A percentile compares a stretch with the other conserved stretches of the same genome.
Evolutionary conservation across 768 basidiomycete species (phyloP).

Genomic region (Hygrophoropsis aurantiaca): DNA sequence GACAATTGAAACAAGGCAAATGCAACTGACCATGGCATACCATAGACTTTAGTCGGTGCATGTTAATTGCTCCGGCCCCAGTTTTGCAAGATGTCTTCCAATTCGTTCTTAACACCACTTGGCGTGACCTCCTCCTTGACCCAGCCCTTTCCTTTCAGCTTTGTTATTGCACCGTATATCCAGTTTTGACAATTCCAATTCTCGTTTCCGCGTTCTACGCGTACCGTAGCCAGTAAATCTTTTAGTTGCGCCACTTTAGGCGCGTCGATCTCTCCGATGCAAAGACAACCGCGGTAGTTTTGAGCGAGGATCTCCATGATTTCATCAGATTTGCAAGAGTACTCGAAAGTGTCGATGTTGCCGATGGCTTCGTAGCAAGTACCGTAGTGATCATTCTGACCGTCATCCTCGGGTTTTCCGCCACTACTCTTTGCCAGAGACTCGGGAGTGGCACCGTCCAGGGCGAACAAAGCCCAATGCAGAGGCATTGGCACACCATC

Average conservation of each 20-base stretch:
- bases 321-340: constrained; percentile 24
- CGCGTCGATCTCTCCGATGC: constrained; percentile 18
- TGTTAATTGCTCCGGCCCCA: constrained; percentile 11
- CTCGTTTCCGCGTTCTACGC: constrained; percentile 22
- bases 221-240: constrained; percentile 21
- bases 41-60: too few species aligned
- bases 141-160: constrained; percentile 15
- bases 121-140: constrained; percentile 18
- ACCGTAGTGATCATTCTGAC: constrained; percentile 27
- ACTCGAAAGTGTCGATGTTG: constrained; percentile 27
- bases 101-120: constrained; percentile 16
- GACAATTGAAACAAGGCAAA: too few species aligned
- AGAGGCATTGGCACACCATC: constrained; percentile 24
- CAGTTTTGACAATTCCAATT: constrained; percentile 34
- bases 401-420: constrained; percentile 19
- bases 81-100: constrained; percentile 21
- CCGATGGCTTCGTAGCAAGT: constrained; percentile 29
- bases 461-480: constrained; percentile 30
- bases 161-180: constrained; percentile 24
- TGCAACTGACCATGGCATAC: too few species aligned
- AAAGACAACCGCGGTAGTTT: constrained; percentile 29
- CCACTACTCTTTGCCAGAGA: constrained; percentile 20
- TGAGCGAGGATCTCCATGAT: constrained; percentile 30
- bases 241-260: constrained; percentile 12
- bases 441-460: constrained; percentile 19